Conservation (phyloP, 805 yeast genomes). For the Starmerella apis region DNA sequence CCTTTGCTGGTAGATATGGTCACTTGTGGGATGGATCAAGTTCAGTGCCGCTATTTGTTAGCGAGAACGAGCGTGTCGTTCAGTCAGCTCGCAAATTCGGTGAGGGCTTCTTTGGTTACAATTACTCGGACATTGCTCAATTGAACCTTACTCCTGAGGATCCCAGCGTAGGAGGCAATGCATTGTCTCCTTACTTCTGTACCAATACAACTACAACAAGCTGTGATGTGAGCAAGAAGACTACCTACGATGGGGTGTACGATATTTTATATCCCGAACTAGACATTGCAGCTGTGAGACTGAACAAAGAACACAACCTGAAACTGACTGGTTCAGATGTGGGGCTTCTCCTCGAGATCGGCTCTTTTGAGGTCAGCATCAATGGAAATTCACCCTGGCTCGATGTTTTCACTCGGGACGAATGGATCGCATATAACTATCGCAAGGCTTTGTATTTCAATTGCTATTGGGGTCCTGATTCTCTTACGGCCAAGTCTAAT, state of each 20-base stretch:
- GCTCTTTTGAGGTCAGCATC: constrained; percentile 44
- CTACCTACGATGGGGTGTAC: neutral
- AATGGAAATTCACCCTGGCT: constrained; percentile 39
- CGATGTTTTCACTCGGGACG: constrained; percentile 41
- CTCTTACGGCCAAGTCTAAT: constrained; percentile 34
- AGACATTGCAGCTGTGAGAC: constrained; percentile 26
- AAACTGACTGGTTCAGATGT: constrained; percentile 37
- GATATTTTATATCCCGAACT: constrained; percentile 22
- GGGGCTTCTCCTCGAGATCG: constrained; percentile 36
- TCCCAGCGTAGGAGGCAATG: constrained; percentile 43
- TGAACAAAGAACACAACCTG: constrained; percentile 33
- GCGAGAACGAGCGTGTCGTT: constrained; percentile 30
- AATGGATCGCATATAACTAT: constrained; percentile 38
- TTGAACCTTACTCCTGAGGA: constrained; percentile 41
- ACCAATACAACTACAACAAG: constrained; percentile 33
- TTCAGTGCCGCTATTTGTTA: constrained; percentile 37
- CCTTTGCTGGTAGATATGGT: constrained; percentile 38
- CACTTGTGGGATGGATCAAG: constrained; percentile 34
- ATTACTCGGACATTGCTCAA: constrained; percentile 33
- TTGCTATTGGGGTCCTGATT: constrained; percentile 43
- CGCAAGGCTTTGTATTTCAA: constrained; percentile 36
- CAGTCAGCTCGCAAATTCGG: constrained; percentile 49
- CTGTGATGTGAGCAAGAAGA: constrained; percentile 1
- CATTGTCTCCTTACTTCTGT: constrained; percentile 45
- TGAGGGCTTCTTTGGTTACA: constrained; percentile 46